A percentile compares a stretch with the other conserved stretches of the same genome.
Conservation (phyloP, 2,329 filamentous ascomycete genomes). For the Claviceps sp. region DNA sequence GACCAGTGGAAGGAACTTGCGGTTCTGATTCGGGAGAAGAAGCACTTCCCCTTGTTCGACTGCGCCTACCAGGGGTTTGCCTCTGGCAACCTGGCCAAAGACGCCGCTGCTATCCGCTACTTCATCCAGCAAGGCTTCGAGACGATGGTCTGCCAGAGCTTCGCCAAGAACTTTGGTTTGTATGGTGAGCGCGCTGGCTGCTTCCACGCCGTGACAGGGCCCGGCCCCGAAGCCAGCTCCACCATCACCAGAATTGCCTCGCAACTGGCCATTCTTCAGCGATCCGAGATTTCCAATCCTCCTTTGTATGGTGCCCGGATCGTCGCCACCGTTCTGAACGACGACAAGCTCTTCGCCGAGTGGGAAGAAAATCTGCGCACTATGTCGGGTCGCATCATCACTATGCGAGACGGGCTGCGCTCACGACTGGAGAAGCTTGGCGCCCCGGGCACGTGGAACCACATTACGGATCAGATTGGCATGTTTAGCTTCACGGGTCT, state of each 20-base stretch:
- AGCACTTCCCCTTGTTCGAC: conserved; percentile 97
- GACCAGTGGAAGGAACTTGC: conserved; percentile 94
- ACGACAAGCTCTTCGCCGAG: conserved; percentile 65
- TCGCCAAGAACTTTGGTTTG: conserved; percentile 95
- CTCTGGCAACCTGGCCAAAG: conserved; percentile 71
- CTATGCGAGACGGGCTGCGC: conserved; percentile 72
- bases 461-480: conserved; percentile 97
- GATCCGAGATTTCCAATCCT: conserved; percentile 94
- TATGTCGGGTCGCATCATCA: conserved; percentile 91
- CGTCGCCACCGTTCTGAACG: conserved; percentile 72
- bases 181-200: conserved; percentile 94
- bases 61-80: conserved; percentile 96
- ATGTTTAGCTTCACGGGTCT: conserved; percentile 96
- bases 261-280: conserved; percentile 86
- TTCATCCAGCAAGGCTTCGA: conserved; percentile 88
- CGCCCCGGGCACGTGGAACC: conserved; percentile 87
- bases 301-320: conserved; percentile 90
- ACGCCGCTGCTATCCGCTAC: conserved; percentile 86
- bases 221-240: conserved; percentile 51
- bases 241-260: conserved; percentile 57
- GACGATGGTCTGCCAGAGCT: conserved; percentile 79
- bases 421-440: conserved; percentile 69
- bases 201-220: conserved; percentile 82
- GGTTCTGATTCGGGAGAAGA: conserved; percentile 57
- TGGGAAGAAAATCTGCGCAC: conserved; percentile 87